phyloP scores from a whole-genome alignment of 257 asterid genomes.

The Solanum dulcamara region DNA sequence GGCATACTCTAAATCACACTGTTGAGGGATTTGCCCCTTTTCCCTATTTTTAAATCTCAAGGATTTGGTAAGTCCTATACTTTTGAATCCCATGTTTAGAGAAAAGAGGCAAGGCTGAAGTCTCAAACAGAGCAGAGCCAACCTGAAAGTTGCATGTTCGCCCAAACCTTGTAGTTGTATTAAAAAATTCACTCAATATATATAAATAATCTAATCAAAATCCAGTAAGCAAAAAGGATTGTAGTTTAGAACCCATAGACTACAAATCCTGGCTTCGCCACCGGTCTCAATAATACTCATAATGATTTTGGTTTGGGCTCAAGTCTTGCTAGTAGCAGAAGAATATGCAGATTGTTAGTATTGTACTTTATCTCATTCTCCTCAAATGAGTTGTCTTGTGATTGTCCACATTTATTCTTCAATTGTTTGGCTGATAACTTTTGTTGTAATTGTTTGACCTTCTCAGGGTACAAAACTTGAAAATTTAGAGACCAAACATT shows the following conservation, averaged over 20 bases:
- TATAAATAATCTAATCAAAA: too few relatives aligned
- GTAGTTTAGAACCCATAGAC: too few relatives aligned
- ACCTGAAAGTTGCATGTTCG: too few relatives aligned
- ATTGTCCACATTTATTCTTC: background rate
- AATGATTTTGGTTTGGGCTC: background rate
- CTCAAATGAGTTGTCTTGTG: background rate
- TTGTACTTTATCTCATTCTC: background rate
- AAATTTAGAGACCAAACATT: conserved; percentile 19
- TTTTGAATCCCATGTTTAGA: background rate
- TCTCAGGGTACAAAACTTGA: background rate
- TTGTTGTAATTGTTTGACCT: background rate
- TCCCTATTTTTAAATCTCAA: background rate
- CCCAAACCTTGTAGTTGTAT: too few relatives aligned
- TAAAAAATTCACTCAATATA: too few relatives aligned
- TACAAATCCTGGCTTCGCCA: too few relatives aligned
- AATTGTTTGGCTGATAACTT: background rate
- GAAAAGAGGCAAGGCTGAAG: too few relatives aligned
- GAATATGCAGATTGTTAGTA: background rate
- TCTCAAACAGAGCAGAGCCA: background rate
- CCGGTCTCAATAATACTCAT: background rate
- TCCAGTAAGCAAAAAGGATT: too few relatives aligned
- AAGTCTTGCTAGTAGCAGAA: background rate
- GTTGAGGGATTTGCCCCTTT: too few relatives aligned
- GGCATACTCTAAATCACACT: too few relatives aligned
- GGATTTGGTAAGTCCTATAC: background rate